phyloP scores from a whole-genome alignment of 768 basidiomycete species.

The Russula sp. region DNA sequence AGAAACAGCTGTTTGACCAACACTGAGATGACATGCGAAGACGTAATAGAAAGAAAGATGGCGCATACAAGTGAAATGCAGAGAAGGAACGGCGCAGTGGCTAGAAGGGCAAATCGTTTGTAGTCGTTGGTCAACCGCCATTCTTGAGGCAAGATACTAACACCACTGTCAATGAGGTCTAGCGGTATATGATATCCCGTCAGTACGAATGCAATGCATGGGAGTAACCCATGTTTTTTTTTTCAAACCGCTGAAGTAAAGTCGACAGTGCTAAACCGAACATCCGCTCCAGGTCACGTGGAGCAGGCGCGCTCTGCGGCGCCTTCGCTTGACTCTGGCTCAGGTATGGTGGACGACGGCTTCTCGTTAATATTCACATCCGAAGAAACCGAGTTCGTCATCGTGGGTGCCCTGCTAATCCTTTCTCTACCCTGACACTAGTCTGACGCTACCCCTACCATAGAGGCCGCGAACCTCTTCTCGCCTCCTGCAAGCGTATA shows the following conservation, averaged over 20 bases:
- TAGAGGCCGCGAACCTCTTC: slow-evolving; percentile 44
- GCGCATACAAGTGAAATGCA: slow-evolving; percentile 67
- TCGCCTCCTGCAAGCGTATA: slow-evolving; percentile 50
- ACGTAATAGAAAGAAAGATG: too few relatives aligned
- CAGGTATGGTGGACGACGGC: slow-evolving; percentile 11
- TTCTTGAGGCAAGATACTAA: slow-evolving; percentile 59
- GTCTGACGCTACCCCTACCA: too few relatives aligned
- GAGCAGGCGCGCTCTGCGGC: slow-evolving; percentile 26
- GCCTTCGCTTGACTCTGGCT: slow-evolving; percentile 31
- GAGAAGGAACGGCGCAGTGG: slow-evolving; percentile 65
- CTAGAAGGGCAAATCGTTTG: slow-evolving; percentile 62
- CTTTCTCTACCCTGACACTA: slow-evolving; percentile 33
- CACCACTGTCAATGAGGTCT: slow-evolving; percentile 71
- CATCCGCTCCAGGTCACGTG: slow-evolving; percentile 52
- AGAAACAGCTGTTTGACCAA: slow-evolving; percentile 58
- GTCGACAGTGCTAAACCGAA: slow-evolving; percentile 61
- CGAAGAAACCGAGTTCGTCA: slow-evolving; percentile 53
- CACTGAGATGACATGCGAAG: neutral
- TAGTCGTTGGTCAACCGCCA: slow-evolving; percentile 62
- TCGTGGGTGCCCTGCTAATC: slow-evolving; percentile 39
- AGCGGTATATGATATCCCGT: neutral
- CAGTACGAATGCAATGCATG: neutral
- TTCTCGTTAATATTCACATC: slow-evolving; percentile 58
- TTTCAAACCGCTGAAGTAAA: too few relatives aligned
- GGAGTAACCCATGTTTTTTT: too few relatives aligned